phyloP scores from a whole-genome alignment of 2,329 filamentous ascomycete genomes.

The Akanthomyces lecanii region DNA sequence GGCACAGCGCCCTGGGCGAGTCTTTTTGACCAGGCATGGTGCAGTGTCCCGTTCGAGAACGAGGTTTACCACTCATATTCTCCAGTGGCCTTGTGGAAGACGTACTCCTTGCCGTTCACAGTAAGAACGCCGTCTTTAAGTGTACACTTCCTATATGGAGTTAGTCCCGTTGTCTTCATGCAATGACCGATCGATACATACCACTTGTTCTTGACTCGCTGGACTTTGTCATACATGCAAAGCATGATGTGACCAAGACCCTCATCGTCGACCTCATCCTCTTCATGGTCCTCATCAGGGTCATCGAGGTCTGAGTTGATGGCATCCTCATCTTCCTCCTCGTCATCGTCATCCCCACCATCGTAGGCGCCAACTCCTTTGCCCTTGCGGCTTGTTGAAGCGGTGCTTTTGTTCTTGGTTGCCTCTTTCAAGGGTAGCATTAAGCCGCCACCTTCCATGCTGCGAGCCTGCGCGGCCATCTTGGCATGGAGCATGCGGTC shows the following conservation, averaged over 20 bases:
- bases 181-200: slow-evolving; percentile 32
- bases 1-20: not conserved
- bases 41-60: not conserved
- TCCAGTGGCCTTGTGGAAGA: slow-evolving; percentile 95
- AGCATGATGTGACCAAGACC: slow-evolving; percentile 87
- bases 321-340: slow-evolving; percentile 78
- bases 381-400: slow-evolving; percentile 24
- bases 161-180: not conserved
- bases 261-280: slow-evolving; percentile 85
- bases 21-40: not conserved
- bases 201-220: slow-evolving; percentile 99
- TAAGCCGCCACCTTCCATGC: slow-evolving; percentile 69
- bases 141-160: slow-evolving; percentile 75
- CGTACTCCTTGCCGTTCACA: slow-evolving; percentile 90
- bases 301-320: slow-evolving; percentile 99
- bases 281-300: slow-evolving; percentile 77
- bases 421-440: slow-evolving; percentile 67
- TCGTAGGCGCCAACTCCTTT: slow-evolving; percentile 52
- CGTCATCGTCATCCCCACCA: slow-evolving; percentile 57
- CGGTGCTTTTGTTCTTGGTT: slow-evolving; percentile 29
- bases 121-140: slow-evolving; percentile 95
- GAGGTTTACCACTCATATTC: slow-evolving; percentile 90
- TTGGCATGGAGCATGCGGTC: slow-evolving; percentile 66
- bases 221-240: slow-evolving; percentile 98
- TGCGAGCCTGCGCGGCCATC: slow-evolving; percentile 60